A percentile compares a stretch with the other conserved stretches of the same genome.
phyloP scores from a whole-genome alignment of 2,329 filamentous ascomycete species.

The Ceratocystis papillata region DNA sequence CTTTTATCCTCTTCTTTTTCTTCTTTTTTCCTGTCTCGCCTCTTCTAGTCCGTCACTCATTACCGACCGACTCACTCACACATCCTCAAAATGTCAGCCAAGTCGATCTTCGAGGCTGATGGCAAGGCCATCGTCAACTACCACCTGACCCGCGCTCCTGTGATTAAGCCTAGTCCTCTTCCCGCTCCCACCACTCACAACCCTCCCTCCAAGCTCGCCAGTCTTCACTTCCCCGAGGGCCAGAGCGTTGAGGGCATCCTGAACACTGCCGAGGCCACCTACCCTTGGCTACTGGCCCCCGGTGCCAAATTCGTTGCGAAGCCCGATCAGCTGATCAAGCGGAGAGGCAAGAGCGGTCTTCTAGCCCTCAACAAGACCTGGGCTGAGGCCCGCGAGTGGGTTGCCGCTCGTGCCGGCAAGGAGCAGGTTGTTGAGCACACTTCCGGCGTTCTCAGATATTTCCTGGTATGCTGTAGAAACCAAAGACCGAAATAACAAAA shows the following conservation, averaged over 20 bases:
- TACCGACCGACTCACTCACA: conserved; percentile 28
- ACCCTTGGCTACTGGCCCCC: conserved; percentile 80
- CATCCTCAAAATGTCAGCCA: conserved; percentile 44
- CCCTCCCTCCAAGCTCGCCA: conserved; percentile 78
- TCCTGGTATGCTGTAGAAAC: conserved; percentile 48
- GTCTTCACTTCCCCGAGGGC: conserved; percentile 86
- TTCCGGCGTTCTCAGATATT: conserved; percentile 78
- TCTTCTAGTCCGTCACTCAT: conserved; percentile 26
- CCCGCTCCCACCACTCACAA: conserved; percentile 79
- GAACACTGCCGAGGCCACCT: conserved; percentile 89
- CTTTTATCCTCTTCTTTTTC: conserved; percentile 3
- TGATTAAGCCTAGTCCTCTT: conserved; percentile 96
- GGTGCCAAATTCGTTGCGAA: conserved; percentile 94
- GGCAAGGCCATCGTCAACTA: conserved; percentile 99
- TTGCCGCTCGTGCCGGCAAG: conserved; percentile 86
- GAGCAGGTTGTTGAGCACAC: conserved; percentile 85
- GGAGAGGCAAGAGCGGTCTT: conserved; percentile 96
- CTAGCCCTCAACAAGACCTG: conserved; percentile 95
- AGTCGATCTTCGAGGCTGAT: conserved; percentile 96
- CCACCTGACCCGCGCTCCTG: conserved; percentile 92
- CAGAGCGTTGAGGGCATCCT: conserved; percentile 72
- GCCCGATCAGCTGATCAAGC: conserved; percentile 99
- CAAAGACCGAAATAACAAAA: not conserved
- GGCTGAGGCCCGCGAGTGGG: conserved; percentile 87
- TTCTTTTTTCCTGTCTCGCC: conserved; percentile 24